Evolutionary conservation across 2,329 filamentous ascomycete species (phyloP).

Genomic region (Bipolaris gigantea): DNA sequence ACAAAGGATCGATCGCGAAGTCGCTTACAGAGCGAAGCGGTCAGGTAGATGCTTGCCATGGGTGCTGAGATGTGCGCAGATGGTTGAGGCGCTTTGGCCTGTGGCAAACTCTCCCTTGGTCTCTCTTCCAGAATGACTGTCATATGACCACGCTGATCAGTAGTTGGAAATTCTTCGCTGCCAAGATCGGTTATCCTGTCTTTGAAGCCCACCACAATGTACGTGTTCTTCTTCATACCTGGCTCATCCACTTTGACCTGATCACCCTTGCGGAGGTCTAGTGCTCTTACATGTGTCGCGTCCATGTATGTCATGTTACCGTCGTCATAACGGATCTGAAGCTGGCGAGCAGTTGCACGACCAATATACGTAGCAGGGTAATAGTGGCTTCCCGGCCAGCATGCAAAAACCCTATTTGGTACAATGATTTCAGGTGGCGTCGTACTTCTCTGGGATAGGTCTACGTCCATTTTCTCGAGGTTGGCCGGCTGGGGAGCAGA

Average conservation of each 20-base stretch:
- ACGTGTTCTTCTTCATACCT: conserved; percentile 50
- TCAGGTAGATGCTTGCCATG: conserved; percentile 50
- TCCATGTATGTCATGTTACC: conserved; percentile 49
- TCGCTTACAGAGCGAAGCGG: conserved; percentile 47
- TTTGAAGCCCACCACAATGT: conserved; percentile 50
- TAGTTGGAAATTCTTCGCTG: conserved; percentile 38
- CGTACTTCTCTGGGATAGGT: conserved; percentile 13
- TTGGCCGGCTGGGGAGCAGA: conserved; percentile 17
- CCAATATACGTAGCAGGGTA: conserved; percentile 64
- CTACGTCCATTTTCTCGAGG: conserved; percentile 4
- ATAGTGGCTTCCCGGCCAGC: conserved; percentile 60
- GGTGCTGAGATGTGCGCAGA: conserved; percentile 44
- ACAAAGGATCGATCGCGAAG: conserved; percentile 46
- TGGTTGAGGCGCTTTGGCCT: conserved; percentile 12
- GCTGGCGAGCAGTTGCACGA: conserved; percentile 46
- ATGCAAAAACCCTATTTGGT: conserved; percentile 60
- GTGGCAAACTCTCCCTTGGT: conserved; percentile 44
- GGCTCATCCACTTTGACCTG: conserved; percentile 51
- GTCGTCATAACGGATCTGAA: conserved; percentile 54
- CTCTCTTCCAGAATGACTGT: conserved; percentile 48
- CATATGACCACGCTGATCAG: conserved; percentile 48
- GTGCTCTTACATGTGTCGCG: conserved; percentile 41
- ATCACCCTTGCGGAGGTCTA: conserved; percentile 51
- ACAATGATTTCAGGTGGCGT: conserved; percentile 38
- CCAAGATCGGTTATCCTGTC: conserved; percentile 34